Percentiles rank a stretch among this genome's conserved stretches.
phyloP scores from a whole-genome alignment of 306 rosid species.

The Malus fusca region DNA sequence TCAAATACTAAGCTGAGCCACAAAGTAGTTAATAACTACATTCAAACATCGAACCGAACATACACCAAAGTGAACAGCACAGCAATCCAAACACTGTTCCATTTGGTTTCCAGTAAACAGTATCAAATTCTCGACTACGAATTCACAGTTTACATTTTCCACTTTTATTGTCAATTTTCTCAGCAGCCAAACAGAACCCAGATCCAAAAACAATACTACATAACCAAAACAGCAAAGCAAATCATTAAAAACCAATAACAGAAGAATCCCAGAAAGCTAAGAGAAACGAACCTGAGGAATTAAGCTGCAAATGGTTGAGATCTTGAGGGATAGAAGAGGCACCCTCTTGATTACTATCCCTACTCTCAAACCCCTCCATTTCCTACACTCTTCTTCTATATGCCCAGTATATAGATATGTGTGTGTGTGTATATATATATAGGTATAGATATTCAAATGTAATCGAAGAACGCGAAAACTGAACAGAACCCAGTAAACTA shows the following conservation, averaged over 20 bases:
- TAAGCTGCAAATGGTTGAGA: conserved; percentile 48
- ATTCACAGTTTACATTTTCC: conserved; percentile 1
- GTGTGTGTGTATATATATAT: too few species aligned
- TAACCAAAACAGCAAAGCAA: neutral
- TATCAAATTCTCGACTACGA: neutral
- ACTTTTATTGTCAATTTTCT: neutral
- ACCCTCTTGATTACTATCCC: conserved; percentile 51
- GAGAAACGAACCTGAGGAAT: conserved; percentile 57
- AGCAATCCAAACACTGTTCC: neutral
- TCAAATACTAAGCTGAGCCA: neutral
- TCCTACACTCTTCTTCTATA: conserved; percentile 9
- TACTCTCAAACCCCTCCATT: conserved; percentile 74
- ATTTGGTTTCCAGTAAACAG: neutral
- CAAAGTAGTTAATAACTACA: neutral
- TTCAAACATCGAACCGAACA: neutral
- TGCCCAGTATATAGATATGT: neutral
- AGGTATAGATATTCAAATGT: neutral
- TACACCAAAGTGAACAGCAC: neutral
- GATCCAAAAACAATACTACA: conserved; percentile 2
- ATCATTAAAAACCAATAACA: neutral
- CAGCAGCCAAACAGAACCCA: neutral
- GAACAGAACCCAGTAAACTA: conserved; percentile 14
- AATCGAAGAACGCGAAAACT: conserved; percentile 14
- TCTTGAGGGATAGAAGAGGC: conserved; percentile 34
- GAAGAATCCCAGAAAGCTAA: neutral